These are phyloP conservation scores for Russula sp. DNA, from an alignment of 768 basidiomycete species.

Conservation along the genomic window DNA sequence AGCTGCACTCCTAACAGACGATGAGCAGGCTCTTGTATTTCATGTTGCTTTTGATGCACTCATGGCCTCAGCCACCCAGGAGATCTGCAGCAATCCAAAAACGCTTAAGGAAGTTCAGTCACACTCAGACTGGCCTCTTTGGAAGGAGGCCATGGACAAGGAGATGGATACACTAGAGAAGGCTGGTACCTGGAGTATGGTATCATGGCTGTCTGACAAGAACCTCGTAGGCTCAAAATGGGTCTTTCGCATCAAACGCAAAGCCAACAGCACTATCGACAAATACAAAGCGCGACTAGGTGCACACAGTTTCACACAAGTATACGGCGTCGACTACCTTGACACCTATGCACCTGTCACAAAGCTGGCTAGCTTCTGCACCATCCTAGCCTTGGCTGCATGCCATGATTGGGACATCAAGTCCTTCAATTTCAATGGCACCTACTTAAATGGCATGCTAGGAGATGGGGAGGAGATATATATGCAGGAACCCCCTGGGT, in stretches of 20 bases:
- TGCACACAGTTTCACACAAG: slow-evolving; percentile 35
- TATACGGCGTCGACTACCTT: slow-evolving; percentile 31
- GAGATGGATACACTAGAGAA: neutral
- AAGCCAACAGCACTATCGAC: slow-evolving; percentile 9
- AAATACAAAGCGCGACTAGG: slow-evolving; percentile 35
- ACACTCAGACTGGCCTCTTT: neutral
- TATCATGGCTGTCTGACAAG: neutral
- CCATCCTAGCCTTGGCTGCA: slow-evolving; percentile 27
- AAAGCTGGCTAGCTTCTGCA: neutral
- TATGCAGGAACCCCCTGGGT: neutral
- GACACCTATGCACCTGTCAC: slow-evolving; percentile 28
- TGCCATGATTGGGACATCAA: neutral
- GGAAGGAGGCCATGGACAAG: neutral
- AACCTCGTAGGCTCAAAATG: slow-evolving; percentile 20
- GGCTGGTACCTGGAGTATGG: too few relatives aligned
- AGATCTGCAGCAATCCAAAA: neutral
- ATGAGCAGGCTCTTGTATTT: too few relatives aligned
- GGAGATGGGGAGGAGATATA: neutral
- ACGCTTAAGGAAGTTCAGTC: neutral
- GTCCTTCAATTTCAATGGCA: neutral
- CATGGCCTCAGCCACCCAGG: neutral
- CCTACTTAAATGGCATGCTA: too few relatives aligned
- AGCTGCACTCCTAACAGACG: too few relatives aligned
- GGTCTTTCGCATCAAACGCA: slow-evolving; percentile 27
- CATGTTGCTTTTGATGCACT: too few relatives aligned